Evolutionary conservation across 1,284 basidiomycete genomes (phyloP).

Genomic region (Austropuccinia psidii): DNA sequence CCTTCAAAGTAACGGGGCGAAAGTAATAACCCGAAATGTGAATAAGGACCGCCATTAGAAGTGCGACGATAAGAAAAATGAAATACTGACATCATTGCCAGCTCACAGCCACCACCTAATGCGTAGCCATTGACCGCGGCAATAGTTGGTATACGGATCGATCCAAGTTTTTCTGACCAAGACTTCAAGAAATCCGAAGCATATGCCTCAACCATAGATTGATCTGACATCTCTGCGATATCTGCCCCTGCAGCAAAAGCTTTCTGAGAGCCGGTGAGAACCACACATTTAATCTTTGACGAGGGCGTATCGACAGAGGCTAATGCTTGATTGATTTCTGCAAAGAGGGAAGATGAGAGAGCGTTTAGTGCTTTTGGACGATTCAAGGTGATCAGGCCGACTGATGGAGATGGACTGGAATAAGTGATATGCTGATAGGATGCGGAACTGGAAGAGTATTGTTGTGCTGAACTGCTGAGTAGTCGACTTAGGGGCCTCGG

Average conservation of each 20-base stretch:
- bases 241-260: slow-evolving; percentile 72
- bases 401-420: slow-evolving; percentile 52
- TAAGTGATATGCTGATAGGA: slow-evolving; percentile 20
- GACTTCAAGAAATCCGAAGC: slow-evolving; percentile 78
- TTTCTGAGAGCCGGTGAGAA: slow-evolving; percentile 84
- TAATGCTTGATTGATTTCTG: slow-evolving; percentile 70
- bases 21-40: background rate
- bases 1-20: slow-evolving; percentile 41
- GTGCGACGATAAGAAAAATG: slow-evolving; percentile 40
- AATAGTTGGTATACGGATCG: slow-evolving; percentile 82
- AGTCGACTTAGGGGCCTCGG: too few relatives aligned
- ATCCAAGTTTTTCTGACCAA: slow-evolving; percentile 66
- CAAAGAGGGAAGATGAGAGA: slow-evolving; percentile 50
- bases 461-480: too few relatives aligned
- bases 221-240: slow-evolving; percentile 61
- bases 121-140: slow-evolving; percentile 94
- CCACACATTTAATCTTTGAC: slow-evolving; percentile 67
- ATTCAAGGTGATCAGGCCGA: slow-evolving; percentile 85
- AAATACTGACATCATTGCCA: slow-evolving; percentile 69
- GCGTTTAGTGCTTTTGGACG: slow-evolving; percentile 87
- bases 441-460: too few relatives aligned
- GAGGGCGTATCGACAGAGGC: slow-evolving; percentile 68
- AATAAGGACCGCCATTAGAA: background rate
- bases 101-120: slow-evolving; percentile 91
- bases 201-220: slow-evolving; percentile 78